phyloP scores from a whole-genome alignment of 352 stramenopile genomes.

The Globisporangium ultimum region DNA sequence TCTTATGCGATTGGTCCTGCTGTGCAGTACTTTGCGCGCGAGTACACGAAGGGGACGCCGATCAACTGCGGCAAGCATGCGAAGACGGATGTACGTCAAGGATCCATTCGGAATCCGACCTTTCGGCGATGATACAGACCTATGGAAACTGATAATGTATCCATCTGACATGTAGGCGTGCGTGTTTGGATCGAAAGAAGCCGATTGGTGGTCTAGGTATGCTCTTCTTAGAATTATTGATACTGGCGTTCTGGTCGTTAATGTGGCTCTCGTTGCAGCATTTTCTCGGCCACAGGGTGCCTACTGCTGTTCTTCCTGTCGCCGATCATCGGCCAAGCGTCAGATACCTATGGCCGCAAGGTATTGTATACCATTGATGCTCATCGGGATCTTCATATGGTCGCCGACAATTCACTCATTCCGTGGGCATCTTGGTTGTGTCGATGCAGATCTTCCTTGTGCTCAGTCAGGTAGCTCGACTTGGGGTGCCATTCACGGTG shows the following conservation, averaged over 20 bases:
- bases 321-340: slow-evolving; percentile 68
- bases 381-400: no score
- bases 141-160: neutral
- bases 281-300: slow-evolving; percentile 62
- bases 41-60: slow-evolving; percentile 34
- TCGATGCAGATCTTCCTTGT: slow-evolving; percentile 58
- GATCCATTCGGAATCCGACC: slow-evolving; percentile 1
- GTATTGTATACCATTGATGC: slow-evolving; percentile 18
- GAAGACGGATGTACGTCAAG: slow-evolving; percentile 27
- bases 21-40: slow-evolving; percentile 66
- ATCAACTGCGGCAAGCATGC: slow-evolving; percentile 59
- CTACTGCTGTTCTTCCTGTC: slow-evolving; percentile 64
- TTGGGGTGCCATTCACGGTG: slow-evolving; percentile 61
- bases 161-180: slow-evolving; percentile 32
- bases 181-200: slow-evolving; percentile 58
- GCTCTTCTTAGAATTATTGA: neutral
- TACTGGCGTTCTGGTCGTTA: neutral
- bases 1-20: no score
- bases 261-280: slow-evolving; percentile 19
- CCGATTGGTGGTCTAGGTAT: slow-evolving; percentile 69
- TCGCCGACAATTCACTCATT: no score
- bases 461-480: slow-evolving; percentile 52
- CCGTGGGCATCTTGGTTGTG: neutral
- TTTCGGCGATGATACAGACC: neutral
- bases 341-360: slow-evolving; percentile 75